These are phyloP conservation scores for Poronia punctata DNA, from an alignment of 495 filamentous ascomycete genomes.

Conservation along the genomic window DNA sequence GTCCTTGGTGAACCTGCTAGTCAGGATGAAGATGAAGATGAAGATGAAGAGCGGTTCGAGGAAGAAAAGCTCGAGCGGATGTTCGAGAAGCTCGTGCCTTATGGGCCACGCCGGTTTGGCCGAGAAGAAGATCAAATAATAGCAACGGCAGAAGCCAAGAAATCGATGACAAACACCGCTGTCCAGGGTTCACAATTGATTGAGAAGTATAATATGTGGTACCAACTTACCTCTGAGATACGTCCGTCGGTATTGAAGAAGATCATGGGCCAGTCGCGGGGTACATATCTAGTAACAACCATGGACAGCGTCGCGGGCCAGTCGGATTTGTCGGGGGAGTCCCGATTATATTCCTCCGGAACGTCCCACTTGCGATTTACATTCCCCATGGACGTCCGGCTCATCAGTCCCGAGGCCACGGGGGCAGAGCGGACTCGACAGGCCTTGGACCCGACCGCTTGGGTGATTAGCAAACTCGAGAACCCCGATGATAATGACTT, in stretches of 20 bases:
- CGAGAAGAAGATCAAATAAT: too few species aligned
- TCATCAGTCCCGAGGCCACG: slow-evolving; percentile 61
- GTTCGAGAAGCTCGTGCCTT: slow-evolving; percentile 32
- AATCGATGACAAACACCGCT: too few species aligned
- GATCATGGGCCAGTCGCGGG: slow-evolving; percentile 35
- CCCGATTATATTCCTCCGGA: slow-evolving; percentile 33
- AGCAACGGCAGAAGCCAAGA: too few species aligned
- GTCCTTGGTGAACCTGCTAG: slow-evolving; percentile 33
- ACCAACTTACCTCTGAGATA: slow-evolving; percentile 45
- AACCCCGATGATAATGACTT: slow-evolving; percentile 35
- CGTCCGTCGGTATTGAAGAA: slow-evolving; percentile 36
- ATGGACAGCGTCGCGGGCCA: slow-evolving; percentile 28
- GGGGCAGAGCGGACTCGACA: slow-evolving; percentile 50
- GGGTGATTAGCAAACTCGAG: slow-evolving; percentile 22
- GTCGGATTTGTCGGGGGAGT: slow-evolving; percentile 26
- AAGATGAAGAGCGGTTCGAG: slow-evolving; percentile 30
- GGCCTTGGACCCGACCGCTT: slow-evolving; percentile 27
- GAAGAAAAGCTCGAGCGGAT: slow-evolving; percentile 27
- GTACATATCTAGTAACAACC: slow-evolving; percentile 49
- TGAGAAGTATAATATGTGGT: slow-evolving; percentile 27
- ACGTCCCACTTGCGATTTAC: slow-evolving; percentile 40
- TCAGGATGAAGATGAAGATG: too few species aligned
- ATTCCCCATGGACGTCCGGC: slow-evolving; percentile 46
- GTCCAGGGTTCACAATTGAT: slow-evolving; percentile 10
- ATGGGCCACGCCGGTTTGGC: slow-evolving; percentile 25